Percentiles rank a stretch among this genome's conserved stretches.
These are phyloP conservation scores for Hortiboletus campestris DNA, from an alignment of 768 basidiomycete species.

Conservation along the genomic window DNA sequence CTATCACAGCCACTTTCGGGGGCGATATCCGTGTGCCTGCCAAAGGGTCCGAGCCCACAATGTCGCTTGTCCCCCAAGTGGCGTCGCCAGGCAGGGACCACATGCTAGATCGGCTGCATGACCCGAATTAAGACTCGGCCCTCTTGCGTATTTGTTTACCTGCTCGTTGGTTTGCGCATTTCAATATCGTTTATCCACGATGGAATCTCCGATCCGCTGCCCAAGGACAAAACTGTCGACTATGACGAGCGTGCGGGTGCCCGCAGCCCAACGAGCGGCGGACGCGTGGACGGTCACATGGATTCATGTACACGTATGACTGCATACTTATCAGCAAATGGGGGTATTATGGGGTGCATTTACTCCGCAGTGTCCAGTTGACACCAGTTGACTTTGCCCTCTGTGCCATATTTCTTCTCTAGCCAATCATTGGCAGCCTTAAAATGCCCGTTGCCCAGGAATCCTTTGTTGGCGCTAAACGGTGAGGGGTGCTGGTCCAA, in stretches of 20 bases:
- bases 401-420: constrained; percentile 68
- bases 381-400: constrained; percentile 75
- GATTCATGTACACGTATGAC: constrained; percentile 18
- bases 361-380: constrained; percentile 33
- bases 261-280: constrained; percentile 20
- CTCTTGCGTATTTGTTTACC: constrained; percentile 3
- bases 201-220: constrained; percentile 22
- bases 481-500: constrained; percentile 78
- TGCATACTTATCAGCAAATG: constrained; percentile 26
- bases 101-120: constrained; percentile 5
- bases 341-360: constrained; percentile 19
- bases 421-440: constrained; percentile 86
- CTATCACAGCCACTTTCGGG: constrained; percentile 31
- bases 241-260: constrained; percentile 7
- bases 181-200: constrained; percentile 23
- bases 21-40: constrained; percentile 7
- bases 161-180: constrained; percentile 21
- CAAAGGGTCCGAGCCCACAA: constrained; percentile 18
- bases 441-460: constrained; percentile 90
- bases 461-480: constrained; percentile 71
- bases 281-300: constrained; percentile 13
- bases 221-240: background rate
- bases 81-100: constrained; percentile 8
- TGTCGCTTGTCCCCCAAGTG: constrained; percentile 3
- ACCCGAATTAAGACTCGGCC: constrained; percentile 8